Evolutionary conservation across 352 stramenopile species (phyloP), one percentile per base, ranked within the genome.

Genomic region (Albugo laibachii): DNA sequence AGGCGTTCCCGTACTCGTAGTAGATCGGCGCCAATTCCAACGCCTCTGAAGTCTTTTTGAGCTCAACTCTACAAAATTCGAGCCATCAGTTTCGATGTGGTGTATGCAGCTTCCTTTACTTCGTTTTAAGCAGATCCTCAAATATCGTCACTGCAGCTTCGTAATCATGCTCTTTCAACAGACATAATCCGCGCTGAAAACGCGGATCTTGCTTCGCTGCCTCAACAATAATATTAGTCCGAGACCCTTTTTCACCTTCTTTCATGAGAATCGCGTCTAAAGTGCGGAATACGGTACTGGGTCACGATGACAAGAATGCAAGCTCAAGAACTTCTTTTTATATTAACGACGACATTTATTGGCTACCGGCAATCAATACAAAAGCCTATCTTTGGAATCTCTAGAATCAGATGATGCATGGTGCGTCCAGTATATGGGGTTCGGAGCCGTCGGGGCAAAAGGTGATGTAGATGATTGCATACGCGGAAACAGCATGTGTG

Each of bases 1-100:
- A 55, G 20, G 78, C 65, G 54, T 92, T 70, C 37, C 78, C 78
- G 48, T 92, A 88, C 52, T 85, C 66, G 51, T 88, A 86, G 53
- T 88, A 92, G 20, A 83, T 67, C 2, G 72, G 72, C 13, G 72
- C 72, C 1, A 80, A 59, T 1, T 50, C 57, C 14, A 91, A 56
- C 49, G 69, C 70, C 47, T 91, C 77, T 18, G 59, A 53, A 41
- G 83, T 65, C 41, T 78, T 57, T 58, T 91, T 73, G 6, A 60
- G 62, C 53, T 91, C 77, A 48, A 69, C 63, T 64, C 66, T 77
- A 24, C 16, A 43, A 19, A 3, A 43, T 43, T 8, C 38, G 20
- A 8, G 20, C 38, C 38, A 43, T 24, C 8, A 24, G 16, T 24
- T 24, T 24, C 3, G 38, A 43, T 10, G 20, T 8, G 8, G 16